These are phyloP conservation scores for Mycotypha africana DNA, from an alignment of 371 early-diverging fungal species.

Conservation along the genomic window DNA sequence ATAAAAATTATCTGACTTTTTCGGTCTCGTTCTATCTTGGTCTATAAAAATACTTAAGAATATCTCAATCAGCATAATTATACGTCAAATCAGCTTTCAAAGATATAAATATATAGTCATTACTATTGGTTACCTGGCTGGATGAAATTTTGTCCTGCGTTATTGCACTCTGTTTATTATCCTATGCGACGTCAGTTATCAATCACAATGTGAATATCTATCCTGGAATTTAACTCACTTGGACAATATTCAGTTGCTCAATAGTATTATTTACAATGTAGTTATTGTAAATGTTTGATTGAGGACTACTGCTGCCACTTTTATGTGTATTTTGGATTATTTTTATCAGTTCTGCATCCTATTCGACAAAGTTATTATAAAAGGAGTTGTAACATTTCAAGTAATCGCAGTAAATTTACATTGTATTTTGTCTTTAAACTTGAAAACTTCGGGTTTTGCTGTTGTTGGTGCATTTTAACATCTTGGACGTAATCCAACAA, in stretches of 20 bases:
- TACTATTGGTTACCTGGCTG: slow-evolving; percentile 4
- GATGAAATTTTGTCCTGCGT: slow-evolving; percentile 6
- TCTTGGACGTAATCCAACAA: too few species aligned
- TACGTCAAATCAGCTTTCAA: slow-evolving; percentile 1
- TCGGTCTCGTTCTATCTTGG: too few species aligned
- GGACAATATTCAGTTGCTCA: slow-evolving; percentile 6
- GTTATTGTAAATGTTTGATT: slow-evolving; percentile 5
- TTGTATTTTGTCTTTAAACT: too few species aligned
- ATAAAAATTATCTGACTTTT: too few species aligned
- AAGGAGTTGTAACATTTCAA: too few species aligned
- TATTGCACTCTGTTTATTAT: slow-evolving; percentile 9
- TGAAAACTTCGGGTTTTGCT: too few species aligned
- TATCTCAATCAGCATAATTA: slow-evolving; percentile 5
- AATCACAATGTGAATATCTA: slow-evolving; percentile 3
- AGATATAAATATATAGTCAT: slow-evolving; percentile 1
- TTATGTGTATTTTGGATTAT: too few species aligned
- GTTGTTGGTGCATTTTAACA: too few species aligned
- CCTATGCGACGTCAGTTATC: slow-evolving; percentile 1
- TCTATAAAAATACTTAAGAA: too few species aligned
- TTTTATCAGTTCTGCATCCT: too few species aligned
- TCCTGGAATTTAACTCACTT: slow-evolving; percentile 2
- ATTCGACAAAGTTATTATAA: too few species aligned
- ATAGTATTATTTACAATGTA: slow-evolving; percentile 5
- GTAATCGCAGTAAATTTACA: too few species aligned
- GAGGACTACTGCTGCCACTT: slow-evolving; percentile 2